Evolutionary conservation across 352 stramenopile species (phyloP), one percentile per base, ranked within the genome.

Genomic region (Pythium apleroticum): DNA sequence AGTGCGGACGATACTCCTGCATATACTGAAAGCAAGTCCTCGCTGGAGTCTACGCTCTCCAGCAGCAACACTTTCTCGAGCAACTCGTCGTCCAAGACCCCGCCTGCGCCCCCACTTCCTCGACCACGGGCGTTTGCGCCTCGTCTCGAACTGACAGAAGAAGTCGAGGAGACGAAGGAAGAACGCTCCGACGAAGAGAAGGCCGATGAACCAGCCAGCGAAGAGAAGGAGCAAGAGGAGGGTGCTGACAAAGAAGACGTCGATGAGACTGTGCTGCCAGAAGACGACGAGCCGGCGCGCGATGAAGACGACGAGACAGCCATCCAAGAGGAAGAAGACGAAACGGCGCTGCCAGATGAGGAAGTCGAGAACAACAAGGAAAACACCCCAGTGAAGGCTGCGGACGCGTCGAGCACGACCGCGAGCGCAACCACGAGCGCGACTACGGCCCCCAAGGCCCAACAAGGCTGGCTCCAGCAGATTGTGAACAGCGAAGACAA

Each of bases 1-100:
- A 66, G 69, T 24, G 27, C 49, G 0, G 56, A 69, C 15, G 67
- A 68, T 8, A 71, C 71, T 12, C 59, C 49, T 12, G 53, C 56
- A 12, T 28, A 54, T n/a, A 49, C 53, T 2, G 60, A 67, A 8
- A 37, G 49, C 8, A 65, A 65, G 33, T 70, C 53, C n/a, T 62
- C 56, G 8, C 31, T 61, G 20, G 64, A 71, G 15, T 75, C 63
- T 0, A 43, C 43, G 20, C 28, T 67, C 12, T 77, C 71, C 19
- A 66, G 53, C n/a, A n/a, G n/a, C n/a, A n/a, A n/a, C n/a, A n/a
- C n/a, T n/a, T n/a, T n/a, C n/a, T n/a, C n/a, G n/a, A n/a, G n/a
- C 4, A 50, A 41, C 27, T 73, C 67, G 7, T 43, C 58, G 4
- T 77, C 70, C 1, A 77, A 73, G 52, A 75, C 63, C 0, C 67